These are phyloP conservation scores for Saccharomyces pastorianus DNA, from an alignment of 1,139 yeast genomes.

Conservation along the genomic window DNA sequence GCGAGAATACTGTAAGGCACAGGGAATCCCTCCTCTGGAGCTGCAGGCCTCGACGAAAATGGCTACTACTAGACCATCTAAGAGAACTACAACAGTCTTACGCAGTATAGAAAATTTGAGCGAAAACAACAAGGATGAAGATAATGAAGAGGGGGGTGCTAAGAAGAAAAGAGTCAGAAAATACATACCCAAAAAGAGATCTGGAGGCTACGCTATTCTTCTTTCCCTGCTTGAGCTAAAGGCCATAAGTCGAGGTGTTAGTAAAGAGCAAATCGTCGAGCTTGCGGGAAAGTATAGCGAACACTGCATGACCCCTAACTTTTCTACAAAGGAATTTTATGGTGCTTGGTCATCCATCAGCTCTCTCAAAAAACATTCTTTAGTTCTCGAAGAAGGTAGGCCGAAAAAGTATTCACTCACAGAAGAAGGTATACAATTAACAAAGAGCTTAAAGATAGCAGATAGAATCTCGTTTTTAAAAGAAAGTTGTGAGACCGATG, in stretches of 20 bases:
- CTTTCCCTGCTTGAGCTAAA: constrained; percentile 55
- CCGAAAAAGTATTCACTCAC: constrained; percentile 60
- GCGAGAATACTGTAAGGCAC: constrained; percentile 17
- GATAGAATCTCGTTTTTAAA: constrained; percentile 33
- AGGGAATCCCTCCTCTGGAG: not conserved
- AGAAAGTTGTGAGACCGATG: constrained; percentile 14
- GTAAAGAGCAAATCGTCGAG: constrained; percentile 51
- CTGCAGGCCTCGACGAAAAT: not conserved
- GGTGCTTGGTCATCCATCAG: constrained; percentile 77
- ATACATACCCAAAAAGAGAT: constrained; percentile 68
- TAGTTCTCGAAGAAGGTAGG: constrained; percentile 49
- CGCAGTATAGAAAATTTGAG: constrained; percentile 5
- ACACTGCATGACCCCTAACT: constrained; percentile 55
- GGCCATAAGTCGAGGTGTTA: constrained; percentile 42
- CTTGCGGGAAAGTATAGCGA: constrained; percentile 58
- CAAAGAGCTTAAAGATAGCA: constrained; percentile 45
- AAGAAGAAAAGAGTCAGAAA: constrained; percentile 33
- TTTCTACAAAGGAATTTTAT: constrained; percentile 53
- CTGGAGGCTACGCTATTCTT: constrained; percentile 84
- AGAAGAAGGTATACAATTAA: constrained; percentile 63
- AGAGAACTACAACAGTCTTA: constrained; percentile 15
- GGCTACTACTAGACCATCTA: not conserved
- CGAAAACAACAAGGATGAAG: constrained; percentile 4
- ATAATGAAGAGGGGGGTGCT: constrained; percentile 7
- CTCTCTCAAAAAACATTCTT: constrained; percentile 52